Evolutionary conservation across 2,329 filamentous ascomycete species (phyloP), one percentile per base, ranked within the genome.

Genomic region (Teratosphaeria nubilosa): DNA sequence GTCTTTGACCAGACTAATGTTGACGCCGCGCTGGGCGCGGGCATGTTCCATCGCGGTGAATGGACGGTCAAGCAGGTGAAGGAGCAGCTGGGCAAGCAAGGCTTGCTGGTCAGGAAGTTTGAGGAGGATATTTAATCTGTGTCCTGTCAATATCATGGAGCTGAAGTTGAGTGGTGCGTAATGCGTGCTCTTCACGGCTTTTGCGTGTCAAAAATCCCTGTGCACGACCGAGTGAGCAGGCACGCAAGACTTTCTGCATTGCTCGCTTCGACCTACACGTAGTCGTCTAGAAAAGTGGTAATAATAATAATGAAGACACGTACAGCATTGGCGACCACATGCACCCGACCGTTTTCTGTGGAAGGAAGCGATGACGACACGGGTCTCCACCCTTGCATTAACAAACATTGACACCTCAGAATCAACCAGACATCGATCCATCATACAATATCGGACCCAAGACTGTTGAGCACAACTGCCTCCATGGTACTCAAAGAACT

Each of bases 31-130:
- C 77, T 99, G 60, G 94, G 94, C 2, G 94, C 94, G 9, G 94
- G 94, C 56, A 99, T 99, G 87, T 99, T 99, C 75, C 94, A 99
- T 76, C 80, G 94, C 54, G 90, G 87, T 41, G 92, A 99, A 77
- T 99, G 92, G 74, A 96, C 91, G 0, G 92, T 99, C 16, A 86
- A 85, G 72, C 86, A 97, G 69, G 94, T 99, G 53, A 99, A 99
- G 76, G 87, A 95, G 59, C 82, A 88, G 69, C 74, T 99, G 59
- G 78, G 79, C 25, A 78, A 81, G 37, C 83, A 85, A 68, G 89
- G 89, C 0, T 78, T 96, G 59, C 73, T 90, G 58, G 87, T 96
- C n/a, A 82, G 94, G 62, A 82, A 85, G 59, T 90, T 87, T 68
- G 92, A 96, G 65, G 79, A 80, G 1, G 77, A 71, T 16, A 20